Evolutionary conservation across 2,329 filamentous ascomycete genomes (phyloP).

Genomic region (Ascosphaera acerosa): DNA sequence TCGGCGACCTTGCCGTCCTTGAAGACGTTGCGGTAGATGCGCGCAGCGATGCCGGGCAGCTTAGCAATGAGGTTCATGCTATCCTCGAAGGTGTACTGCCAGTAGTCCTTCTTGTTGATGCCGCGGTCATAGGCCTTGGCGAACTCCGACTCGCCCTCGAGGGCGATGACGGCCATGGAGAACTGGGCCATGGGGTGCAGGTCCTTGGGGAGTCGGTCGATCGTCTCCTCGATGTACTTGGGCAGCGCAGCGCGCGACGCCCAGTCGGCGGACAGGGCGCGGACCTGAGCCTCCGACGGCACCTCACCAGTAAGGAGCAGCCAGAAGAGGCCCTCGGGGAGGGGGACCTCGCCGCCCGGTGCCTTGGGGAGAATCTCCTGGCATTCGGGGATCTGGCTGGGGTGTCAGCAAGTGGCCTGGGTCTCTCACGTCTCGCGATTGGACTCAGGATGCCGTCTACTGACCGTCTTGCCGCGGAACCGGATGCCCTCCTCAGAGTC

Average conservation of each 20-base stretch:
- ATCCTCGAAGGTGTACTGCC: slow-evolving; percentile 98
- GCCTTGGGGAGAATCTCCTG: slow-evolving; percentile 94
- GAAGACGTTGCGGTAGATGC: slow-evolving; percentile 99
- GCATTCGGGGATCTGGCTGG: slow-evolving; percentile 91
- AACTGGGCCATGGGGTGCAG: slow-evolving; percentile 99
- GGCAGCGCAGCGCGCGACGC: slow-evolving; percentile 89
- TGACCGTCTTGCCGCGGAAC: slow-evolving; percentile 84
- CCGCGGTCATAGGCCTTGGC: slow-evolving; percentile 97
- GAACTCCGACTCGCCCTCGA: slow-evolving; percentile 95
- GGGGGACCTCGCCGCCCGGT: slow-evolving; percentile 83
- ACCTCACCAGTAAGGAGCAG: slow-evolving; percentile 95
- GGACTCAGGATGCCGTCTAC: slow-evolving; percentile 8
- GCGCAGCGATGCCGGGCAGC: slow-evolving; percentile 89
- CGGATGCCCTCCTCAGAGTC: slow-evolving; percentile 98
- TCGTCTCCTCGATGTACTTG: slow-evolving; percentile 97
- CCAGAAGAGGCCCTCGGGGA: slow-evolving; percentile 99
- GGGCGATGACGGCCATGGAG: slow-evolving; percentile 87
- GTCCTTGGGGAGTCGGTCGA: slow-evolving; percentile 96
- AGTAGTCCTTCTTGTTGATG: slow-evolving; percentile 99
- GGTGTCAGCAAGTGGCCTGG: slow-evolving; percentile 3
- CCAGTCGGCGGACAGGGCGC: slow-evolving; percentile 95
- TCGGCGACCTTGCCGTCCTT: slow-evolving; percentile 96
- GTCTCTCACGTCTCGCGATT: neutral
- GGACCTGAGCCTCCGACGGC: slow-evolving; percentile 91
- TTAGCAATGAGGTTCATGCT: slow-evolving; percentile 99